Evolutionary conservation across 345 rosid species (phyloP).

Genomic region (Mercurialis annua): DNA sequence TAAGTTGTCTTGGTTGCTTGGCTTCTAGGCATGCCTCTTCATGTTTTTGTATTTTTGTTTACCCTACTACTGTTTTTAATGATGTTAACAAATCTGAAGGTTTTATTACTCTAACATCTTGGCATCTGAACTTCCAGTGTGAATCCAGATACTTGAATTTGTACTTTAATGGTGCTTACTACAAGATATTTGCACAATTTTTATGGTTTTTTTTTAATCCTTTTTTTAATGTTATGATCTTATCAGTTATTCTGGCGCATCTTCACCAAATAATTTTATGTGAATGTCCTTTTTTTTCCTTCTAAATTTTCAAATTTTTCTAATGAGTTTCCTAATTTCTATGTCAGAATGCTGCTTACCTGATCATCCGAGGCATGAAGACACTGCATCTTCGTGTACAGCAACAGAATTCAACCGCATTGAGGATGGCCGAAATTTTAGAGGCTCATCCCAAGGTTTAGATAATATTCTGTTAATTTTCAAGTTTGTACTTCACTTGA

Average conservation of each 20-base stretch:
- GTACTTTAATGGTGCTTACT: background rate
- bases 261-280: background rate
- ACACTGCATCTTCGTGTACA: conserved; percentile 98
- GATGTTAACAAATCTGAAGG: background rate
- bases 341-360: conserved; percentile 82
- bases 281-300: background rate
- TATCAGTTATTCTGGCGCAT: too few relatives aligned
- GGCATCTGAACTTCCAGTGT: conserved; percentile 10
- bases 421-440: conserved; percentile 96
- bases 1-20: conserved; percentile 31
- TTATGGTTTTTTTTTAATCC: too few relatives aligned
- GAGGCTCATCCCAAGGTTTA: conserved; percentile 99
- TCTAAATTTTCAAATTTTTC: too few relatives aligned
- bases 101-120: conserved; percentile 5
- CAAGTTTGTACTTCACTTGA: background rate
- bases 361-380: conserved; percentile 98
- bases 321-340: background rate
- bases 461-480: background rate
- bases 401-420: conserved; percentile 91
- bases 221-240: too few relatives aligned
- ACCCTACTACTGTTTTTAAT: background rate
- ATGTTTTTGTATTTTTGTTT: background rate
- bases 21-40: background rate
- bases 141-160: too few relatives aligned
- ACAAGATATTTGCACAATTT: background rate